Evolutionary conservation across 2,329 filamentous ascomycete species (phyloP).

Genomic region (Aureobasidium leucospermi): DNA sequence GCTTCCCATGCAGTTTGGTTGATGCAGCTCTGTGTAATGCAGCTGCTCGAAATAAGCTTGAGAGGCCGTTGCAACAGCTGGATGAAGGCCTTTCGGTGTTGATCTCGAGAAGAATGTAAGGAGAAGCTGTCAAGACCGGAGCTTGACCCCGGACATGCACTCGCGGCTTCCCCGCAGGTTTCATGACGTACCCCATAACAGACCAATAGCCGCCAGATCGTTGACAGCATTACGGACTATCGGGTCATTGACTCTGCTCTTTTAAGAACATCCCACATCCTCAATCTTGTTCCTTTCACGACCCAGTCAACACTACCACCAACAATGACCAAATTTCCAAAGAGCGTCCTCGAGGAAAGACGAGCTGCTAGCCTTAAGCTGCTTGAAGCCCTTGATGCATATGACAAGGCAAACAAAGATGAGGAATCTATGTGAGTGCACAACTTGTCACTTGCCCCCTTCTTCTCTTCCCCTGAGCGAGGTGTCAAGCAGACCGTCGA

Average conservation of each 20-base stretch:
- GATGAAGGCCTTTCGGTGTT: no score
- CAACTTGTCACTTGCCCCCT: background rate
- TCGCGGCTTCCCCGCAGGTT: slow-evolving; percentile 3
- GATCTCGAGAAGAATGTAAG: background rate
- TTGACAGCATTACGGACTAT: background rate
- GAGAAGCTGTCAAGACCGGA: background rate
- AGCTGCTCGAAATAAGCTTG: no score
- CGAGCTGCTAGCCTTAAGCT: slow-evolving; percentile 6
- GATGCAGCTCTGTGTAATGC: no score
- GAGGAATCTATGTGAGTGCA: background rate
- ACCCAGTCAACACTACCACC: background rate
- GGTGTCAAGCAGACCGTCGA: no score
- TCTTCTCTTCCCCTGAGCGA: no score
- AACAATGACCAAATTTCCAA: slow-evolving; percentile 16
- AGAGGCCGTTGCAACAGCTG: no score
- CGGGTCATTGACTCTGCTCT: background rate
- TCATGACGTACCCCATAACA: background rate
- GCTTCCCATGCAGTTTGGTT: no score
- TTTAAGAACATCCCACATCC: background rate
- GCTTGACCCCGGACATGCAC: background rate
- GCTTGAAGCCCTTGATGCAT: background rate
- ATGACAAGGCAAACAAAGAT: background rate
- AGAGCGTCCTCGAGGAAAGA: slow-evolving; percentile 25
- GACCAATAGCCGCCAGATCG: background rate
- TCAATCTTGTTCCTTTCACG: background rate